These are phyloP conservation scores for Hylodesmum podocarpum DNA, from an alignment of 306 rosid species.

Conservation along the genomic window DNA sequence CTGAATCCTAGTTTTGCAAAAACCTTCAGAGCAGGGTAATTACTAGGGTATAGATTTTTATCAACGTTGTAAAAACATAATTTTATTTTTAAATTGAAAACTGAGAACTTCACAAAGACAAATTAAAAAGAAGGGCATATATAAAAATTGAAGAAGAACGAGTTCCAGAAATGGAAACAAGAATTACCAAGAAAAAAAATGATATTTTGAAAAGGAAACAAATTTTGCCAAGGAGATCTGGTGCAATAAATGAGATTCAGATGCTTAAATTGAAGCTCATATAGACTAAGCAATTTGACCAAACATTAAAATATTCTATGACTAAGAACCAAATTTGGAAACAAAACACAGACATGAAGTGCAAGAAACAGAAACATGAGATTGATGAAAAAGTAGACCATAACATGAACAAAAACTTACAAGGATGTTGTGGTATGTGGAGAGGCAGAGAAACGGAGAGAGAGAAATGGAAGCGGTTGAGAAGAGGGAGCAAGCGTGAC, in stretches of 20 bases:
- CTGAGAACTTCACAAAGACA: background rate
- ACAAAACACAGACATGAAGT: background rate
- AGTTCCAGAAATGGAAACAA: background rate
- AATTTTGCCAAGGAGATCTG: background rate
- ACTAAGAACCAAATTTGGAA: background rate
- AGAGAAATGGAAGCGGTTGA: background rate
- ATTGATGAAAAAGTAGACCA: background rate
- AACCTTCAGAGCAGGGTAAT: background rate
- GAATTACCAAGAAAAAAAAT: background rate
- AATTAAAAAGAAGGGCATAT: background rate
- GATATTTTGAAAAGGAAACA: background rate
- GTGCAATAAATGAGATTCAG: background rate
- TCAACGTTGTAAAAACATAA: background rate
- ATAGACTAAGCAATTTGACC: background rate
- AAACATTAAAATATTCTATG: background rate
- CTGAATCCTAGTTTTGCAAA: background rate
- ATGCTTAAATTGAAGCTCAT: background rate
- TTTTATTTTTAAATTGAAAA: background rate
- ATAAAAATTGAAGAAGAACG: background rate
- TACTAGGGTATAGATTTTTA: background rate
- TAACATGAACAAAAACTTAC: slow-evolving; percentile 24
- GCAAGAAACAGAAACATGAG: background rate
- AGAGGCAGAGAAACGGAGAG: background rate
- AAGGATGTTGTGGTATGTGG: background rate
- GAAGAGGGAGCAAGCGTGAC: slow-evolving; percentile 51